Base-by-base conservation (phyloP, 176 grass and related monocot species). In the Triticum turgidum region DNA sequence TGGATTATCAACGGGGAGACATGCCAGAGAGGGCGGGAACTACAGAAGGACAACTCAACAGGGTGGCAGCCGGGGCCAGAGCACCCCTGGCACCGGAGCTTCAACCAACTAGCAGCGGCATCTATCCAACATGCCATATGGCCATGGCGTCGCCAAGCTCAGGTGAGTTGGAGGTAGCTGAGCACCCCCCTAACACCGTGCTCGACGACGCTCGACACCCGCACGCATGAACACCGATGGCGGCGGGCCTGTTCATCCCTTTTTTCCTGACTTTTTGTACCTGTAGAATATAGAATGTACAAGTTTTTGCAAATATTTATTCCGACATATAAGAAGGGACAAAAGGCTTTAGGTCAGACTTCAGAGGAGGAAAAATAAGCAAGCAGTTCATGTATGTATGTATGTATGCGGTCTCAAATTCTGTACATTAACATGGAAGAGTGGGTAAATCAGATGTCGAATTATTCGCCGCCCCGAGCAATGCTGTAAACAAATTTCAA, bases 281-380 rank as follows among this genome's bases (percentile, higher is more conserved):
- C 82, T 88, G 82, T 91, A 91, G 90, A 88, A 61, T 91, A 82
- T 88, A 91, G 86, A 88, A 82, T 88, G 90, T 91, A 91, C 82
- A 88, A 88, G 25, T 47, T 85, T 91, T 88, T 91, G 90, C 78
- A 88, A 85, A 91, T 91, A 78, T 91, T 91, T 91, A 88, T 91
- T 88, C 65, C 39, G 77, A 91, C 82, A 91, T 91, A 86, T 86
- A 88, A 82, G 71, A 81, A 81, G 47, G 82, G 82, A 78, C 85
- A 88, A 82, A 82, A 37, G 45, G 73, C 45, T 88, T 76, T 91
- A 91, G 86, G 37, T 54, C 86, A 88, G 52, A 91, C 78, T 59
- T 54, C 86, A 85, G 52, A 65, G 64, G 63, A 78, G 74, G 68
- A 21, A 78, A 82, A 59, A 59, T 21, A 59, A 81, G 41, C 11